Evolutionary conservation across 352 stramenopile species (phyloP), one percentile per base, ranked within the genome.

Genomic region (Phytophthora uliginosa): DNA sequence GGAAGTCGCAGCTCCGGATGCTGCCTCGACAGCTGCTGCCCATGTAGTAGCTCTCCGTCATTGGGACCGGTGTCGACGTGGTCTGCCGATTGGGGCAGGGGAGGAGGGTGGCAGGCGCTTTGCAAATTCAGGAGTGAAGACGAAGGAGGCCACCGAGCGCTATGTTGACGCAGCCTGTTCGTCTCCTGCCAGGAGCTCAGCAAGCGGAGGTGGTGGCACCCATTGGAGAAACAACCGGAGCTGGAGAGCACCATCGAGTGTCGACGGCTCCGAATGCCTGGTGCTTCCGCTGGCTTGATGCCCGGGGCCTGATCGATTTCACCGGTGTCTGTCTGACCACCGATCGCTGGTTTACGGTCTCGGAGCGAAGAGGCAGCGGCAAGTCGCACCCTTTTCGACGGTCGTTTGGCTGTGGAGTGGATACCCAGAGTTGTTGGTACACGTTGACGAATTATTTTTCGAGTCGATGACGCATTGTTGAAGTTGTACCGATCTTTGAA

Each of bases 21-120:
- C 76, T 82, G 64, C 71, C 59, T 57, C 68, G 76, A 15, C 58
- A 76, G 38, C 61, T 79, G 36, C 75, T 82, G 26, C 71, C 55
- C 33, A 68, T 17, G 59, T 76, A 73, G 57, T 66, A 78, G 58
- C 76, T 82, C 55, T 82, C 68, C 17, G 67, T 71, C 76, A 82
- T 82, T 36, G 13, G 33, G 10, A 45, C 48, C 40, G n/a, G 20
- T 56, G 38, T 26, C 2, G 33, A 33, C 6, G 31, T 54, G 40
- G 28, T 63, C 33, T 66, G 47, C 33, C 15, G 36, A 17, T 33
- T 55, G 54, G 20, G 26, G 34, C 26, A 31, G n/a, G n/a, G 26
- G 26, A 31, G 26, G 12, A 18, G 12, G 36, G 22, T 53, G 59
- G 63, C 54, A 40, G 26, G 40, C 13, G 22, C 40, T 61, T 4